A percentile compares a stretch with the other conserved stretches of the same genome.
phyloP scores from a whole-genome alignment of 129 eudicot genomes.

The Helianthus tuberosus region DNA sequence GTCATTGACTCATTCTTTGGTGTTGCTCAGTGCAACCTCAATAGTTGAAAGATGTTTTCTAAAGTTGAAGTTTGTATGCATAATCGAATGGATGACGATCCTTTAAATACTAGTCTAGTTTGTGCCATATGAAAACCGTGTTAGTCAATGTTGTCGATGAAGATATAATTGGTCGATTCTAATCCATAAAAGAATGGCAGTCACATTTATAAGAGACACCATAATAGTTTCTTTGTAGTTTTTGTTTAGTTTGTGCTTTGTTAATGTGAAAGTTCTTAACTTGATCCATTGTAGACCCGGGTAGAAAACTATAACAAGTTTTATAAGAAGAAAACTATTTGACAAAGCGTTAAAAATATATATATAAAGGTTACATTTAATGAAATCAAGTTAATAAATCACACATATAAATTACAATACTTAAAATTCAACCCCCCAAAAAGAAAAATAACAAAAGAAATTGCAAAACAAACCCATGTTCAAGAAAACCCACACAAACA shows the following conservation, averaged over 20 bases:
- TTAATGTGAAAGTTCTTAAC: too few relatives aligned
- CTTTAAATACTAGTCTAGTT: not conserved
- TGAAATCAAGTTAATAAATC: conserved; percentile 22
- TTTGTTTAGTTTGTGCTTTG: too few relatives aligned
- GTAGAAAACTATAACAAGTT: too few relatives aligned
- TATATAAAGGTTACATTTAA: not conserved
- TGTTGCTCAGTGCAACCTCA: too few relatives aligned
- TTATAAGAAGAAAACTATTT: not conserved
- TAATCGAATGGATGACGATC: not conserved
- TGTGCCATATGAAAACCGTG: not conserved
- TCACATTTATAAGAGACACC: too few relatives aligned
- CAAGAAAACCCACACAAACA: conserved; percentile 22
- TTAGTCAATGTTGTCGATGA: too few relatives aligned
- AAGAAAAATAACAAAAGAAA: not conserved
- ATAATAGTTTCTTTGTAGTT: too few relatives aligned
- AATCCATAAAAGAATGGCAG: not conserved
- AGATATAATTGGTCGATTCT: not conserved
- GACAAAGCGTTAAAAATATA: not conserved
- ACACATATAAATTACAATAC: conserved; percentile 36
- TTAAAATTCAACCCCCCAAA: conserved; percentile 21
- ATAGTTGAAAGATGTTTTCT: too few relatives aligned
- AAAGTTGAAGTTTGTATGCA: not conserved
- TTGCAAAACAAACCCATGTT: conserved; percentile 20
- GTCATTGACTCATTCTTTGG: too few relatives aligned
- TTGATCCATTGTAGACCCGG: too few relatives aligned